These are phyloP conservation scores for Musa acuminata DNA, from an alignment of 176 grass and related monocot species.

Conservation along the genomic window DNA sequence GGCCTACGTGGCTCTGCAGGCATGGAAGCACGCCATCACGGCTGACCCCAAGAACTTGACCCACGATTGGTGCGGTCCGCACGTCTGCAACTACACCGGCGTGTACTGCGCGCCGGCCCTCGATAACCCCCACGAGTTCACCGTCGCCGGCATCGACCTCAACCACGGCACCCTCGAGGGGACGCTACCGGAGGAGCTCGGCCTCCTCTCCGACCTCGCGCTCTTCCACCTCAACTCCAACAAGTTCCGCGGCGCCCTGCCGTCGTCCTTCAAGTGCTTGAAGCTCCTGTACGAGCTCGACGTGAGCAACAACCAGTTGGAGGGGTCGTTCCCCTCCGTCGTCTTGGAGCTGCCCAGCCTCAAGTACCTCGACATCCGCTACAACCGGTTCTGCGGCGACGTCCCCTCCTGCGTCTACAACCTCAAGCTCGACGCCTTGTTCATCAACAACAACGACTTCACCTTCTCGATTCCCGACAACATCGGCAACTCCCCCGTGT, in stretches of 20 bases:
- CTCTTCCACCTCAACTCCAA: constrained; percentile 16
- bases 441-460: constrained; percentile 88
- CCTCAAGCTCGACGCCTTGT: constrained; percentile 60
- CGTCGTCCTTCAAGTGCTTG: background rate
- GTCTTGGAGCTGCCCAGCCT: background rate
- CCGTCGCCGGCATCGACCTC: constrained; percentile 18
- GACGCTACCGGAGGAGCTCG: constrained; percentile 6
- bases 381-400: constrained; percentile 53
- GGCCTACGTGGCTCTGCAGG: constrained; percentile 10
- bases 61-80: constrained; percentile 3
- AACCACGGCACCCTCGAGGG: constrained; percentile 7
- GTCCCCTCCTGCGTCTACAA: constrained; percentile 54
- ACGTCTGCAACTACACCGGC: constrained; percentile 18
- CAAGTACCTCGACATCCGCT: constrained; percentile 20
- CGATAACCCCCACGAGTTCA: constrained; percentile 2
- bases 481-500: background rate
- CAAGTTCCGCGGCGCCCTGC: background rate
- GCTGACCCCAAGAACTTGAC: constrained; percentile 8
- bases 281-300: constrained; percentile 11
- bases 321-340: constrained; percentile 10
- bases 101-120: constrained; percentile 11
- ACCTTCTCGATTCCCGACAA: constrained; percentile 3
- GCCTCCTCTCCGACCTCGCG: constrained; percentile 5
- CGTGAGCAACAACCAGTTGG: constrained; percentile 16
- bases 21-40: constrained; percentile 17